Evolutionary conservation across 257 asterid species (phyloP), one percentile per base, ranked within the genome.

Genomic region (Verbena officinalis): DNA sequence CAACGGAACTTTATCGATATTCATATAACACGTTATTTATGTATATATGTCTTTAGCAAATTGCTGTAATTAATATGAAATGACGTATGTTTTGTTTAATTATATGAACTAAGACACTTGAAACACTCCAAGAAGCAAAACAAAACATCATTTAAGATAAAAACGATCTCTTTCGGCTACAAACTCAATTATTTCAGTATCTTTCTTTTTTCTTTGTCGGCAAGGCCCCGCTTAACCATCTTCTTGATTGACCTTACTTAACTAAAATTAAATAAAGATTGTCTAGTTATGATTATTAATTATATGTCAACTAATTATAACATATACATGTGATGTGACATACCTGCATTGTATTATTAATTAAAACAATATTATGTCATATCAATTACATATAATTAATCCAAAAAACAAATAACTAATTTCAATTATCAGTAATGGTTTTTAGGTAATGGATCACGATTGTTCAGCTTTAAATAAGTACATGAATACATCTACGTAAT

Each of bases 171-270:
- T 44, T 44, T n/a, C 4, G 20, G 51, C 10, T 44, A 15, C 9
- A 44, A 44, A 13, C n/a, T 16, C 10, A 44, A 44, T 15, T 44
- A 44, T 44, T 44, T 16, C 0, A 44, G 9, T 15, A 16, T 15
- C 20, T 17, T 15, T 44, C 51, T 44, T n/a, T 44, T 44, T 44
- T 16, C 51, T n/a, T 5, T 44, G 51, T 44, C 51, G 51, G 51
- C 51, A 44, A n/a, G 51, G 51, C 51, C 48, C 51, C 22, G 51
- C 51, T 44, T n/a, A n/a, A 44, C 33, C 33, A 27, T 0, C 51
- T 44, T n/a, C 15, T n/a, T n/a, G 22, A n/a, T 44, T 44, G 22
- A 44, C 20, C 21, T 44, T 44, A 44, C n/a, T n/a, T 15, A 3
- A 5, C 10, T 4, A 4, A 4, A 36, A 44, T 7, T 44, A 44